A percentile compares a stretch with the other conserved stretches of the same genome.
Evolutionary conservation across 2,329 filamentous ascomycete genomes (phyloP).

Genomic region (Tolypocladium guangdongense): DNA sequence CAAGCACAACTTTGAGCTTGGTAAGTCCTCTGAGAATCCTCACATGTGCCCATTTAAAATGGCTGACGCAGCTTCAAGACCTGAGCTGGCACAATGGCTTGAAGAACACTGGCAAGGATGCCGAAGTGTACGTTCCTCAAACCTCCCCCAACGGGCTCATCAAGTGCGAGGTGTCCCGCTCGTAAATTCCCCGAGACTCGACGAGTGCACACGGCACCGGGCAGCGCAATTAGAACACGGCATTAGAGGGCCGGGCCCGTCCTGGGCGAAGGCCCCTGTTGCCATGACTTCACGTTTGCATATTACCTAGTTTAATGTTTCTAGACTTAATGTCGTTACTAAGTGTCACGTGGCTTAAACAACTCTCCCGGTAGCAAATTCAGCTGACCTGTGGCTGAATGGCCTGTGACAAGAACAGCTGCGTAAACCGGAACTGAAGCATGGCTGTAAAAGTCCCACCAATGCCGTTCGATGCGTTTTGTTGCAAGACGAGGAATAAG

Average conservation of each 20-base stretch:
- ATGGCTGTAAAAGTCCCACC: background rate
- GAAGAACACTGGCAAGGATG: slow-evolving; percentile 92
- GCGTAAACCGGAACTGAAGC: background rate
- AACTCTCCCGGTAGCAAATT: no score
- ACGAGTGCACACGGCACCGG: background rate
- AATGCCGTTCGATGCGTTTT: background rate
- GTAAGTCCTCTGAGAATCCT: slow-evolving; percentile 35
- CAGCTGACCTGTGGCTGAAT: background rate
- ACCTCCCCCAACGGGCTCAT: slow-evolving; percentile 91
- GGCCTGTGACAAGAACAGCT: background rate
- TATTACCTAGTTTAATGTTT: background rate
- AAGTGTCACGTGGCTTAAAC: background rate
- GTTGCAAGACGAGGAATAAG: background rate
- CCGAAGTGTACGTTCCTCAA: slow-evolving; percentile 91
- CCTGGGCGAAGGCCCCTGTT: background rate
- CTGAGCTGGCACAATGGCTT: slow-evolving; percentile 92
- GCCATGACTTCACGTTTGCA: background rate
- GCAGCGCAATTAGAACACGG: background rate
- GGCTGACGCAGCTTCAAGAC: slow-evolving; percentile 39
- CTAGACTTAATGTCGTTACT: no score
- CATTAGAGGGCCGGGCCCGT: background rate
- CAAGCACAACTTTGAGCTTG: slow-evolving; percentile 98
- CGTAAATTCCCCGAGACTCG: slow-evolving; percentile 8
- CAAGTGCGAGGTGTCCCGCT: slow-evolving; percentile 73
- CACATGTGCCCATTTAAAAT: background rate